Percentiles rank a stretch among this genome's conserved stretches.
Conservation (phyloP, 192 early-diverging fungal genomes). For the Coemansia aciculifera region DNA sequence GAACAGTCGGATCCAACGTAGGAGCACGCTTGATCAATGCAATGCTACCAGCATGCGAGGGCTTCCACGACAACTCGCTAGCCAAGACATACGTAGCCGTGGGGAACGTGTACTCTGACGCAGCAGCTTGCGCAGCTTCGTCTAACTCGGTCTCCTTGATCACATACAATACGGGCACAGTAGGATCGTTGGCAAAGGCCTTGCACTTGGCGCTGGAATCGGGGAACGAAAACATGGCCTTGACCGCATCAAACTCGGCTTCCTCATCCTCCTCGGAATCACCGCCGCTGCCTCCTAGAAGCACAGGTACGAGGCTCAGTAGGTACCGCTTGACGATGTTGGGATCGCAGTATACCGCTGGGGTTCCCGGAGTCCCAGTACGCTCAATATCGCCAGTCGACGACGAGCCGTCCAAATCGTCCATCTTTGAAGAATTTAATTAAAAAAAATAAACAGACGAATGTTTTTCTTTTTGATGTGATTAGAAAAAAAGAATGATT, state of each 20-base stretch:
- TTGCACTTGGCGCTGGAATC: constrained; percentile 73
- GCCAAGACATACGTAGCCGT: constrained; percentile 58
- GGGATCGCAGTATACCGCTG: constrained; percentile 57
- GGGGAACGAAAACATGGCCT: constrained; percentile 61
- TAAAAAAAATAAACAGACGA: neutral
- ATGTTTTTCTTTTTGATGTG: neutral
- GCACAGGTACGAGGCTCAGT: constrained; percentile 67
- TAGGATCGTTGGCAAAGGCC: constrained; percentile 75
- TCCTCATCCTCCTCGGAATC: constrained; percentile 51
- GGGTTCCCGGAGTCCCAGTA: constrained; percentile 3
- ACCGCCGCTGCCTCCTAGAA: constrained; percentile 57
- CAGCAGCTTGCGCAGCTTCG: constrained; percentile 8
- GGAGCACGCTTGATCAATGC: constrained; percentile 76
- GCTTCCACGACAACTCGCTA: constrained; percentile 74
- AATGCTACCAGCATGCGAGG: constrained; percentile 71
- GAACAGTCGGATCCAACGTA: constrained; percentile 69
- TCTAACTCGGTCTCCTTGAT: constrained; percentile 67
- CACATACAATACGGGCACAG: constrained; percentile 72
- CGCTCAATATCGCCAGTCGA: constrained; percentile 20
- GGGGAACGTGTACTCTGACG: constrained; percentile 12
- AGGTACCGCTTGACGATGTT: constrained; percentile 68
- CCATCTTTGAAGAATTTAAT: constrained; percentile 22
- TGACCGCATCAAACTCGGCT: constrained; percentile 56
- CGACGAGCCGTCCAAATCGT: constrained; percentile 23
- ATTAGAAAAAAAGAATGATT: neutral